A percentile compares a stretch with the other conserved stretches of the same genome.
phyloP scores from a whole-genome alignment of 2,329 filamentous ascomycete species.

The Thermoascus crustaceus region DNA sequence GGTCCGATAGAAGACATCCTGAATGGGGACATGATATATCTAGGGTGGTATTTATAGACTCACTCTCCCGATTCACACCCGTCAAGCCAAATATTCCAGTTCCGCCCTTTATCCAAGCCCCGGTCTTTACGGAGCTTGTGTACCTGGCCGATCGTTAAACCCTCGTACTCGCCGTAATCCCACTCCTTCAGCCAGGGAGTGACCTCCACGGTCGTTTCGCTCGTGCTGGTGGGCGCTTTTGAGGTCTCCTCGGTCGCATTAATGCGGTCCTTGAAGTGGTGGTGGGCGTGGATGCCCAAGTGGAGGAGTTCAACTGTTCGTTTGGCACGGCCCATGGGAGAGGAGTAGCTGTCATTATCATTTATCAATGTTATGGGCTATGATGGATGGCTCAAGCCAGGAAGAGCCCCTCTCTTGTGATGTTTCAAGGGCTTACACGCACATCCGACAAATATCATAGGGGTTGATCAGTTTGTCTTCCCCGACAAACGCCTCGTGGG shows the following conservation, averaged over 20 bases:
- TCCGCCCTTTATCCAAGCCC: slow-evolving; percentile 1
- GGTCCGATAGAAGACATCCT: too few species aligned
- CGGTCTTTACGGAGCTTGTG: slow-evolving; percentile 26
- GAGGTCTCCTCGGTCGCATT: not conserved
- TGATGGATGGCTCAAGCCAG: too few species aligned
- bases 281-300: slow-evolving; percentile 8
- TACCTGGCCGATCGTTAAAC: slow-evolving; percentile 60
- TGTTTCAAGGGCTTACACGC: slow-evolving; percentile 1
- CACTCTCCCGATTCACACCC: slow-evolving; percentile 14
- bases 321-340: slow-evolving; percentile 6
- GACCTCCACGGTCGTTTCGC: slow-evolving; percentile 5
- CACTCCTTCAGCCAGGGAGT: slow-evolving; percentile 66
- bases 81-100: slow-evolving; percentile 13
- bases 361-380: not conserved
- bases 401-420: not conserved
- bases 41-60: too few species aligned
- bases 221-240: not conserved
- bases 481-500: slow-evolving; percentile 4
- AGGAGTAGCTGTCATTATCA: slow-evolving; percentile 7
- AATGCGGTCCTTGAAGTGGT: slow-evolving; percentile 7
- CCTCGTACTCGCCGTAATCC: slow-evolving; percentile 77
- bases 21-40: too few species aligned
- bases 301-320: slow-evolving; percentile 10
- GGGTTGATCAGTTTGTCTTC: slow-evolving; percentile 7
- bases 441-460: slow-evolving; percentile 6